Percentiles rank a stretch among this genome's conserved stretches.
Evolutionary conservation across 2,329 filamentous ascomycete genomes (phyloP).

Genomic region (Colletotrichum viniferum): DNA sequence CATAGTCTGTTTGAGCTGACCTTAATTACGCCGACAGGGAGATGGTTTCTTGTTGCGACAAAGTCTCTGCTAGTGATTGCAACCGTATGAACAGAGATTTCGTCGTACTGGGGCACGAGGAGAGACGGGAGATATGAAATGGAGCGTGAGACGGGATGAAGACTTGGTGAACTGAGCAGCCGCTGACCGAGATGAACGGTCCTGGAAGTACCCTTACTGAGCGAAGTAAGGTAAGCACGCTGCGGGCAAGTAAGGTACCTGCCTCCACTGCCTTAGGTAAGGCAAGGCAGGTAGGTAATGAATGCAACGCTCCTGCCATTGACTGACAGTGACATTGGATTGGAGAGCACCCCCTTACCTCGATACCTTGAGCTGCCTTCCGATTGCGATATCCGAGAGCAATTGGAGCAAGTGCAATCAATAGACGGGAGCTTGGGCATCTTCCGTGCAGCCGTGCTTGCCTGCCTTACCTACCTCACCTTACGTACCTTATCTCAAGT

Average conservation of each 20-base stretch:
- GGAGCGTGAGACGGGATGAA: background rate
- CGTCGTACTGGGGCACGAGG: background rate
- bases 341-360: background rate
- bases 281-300: background rate
- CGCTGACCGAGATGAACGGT: background rate
- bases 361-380: background rate
- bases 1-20: background rate
- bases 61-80: background rate
- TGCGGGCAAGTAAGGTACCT: background rate
- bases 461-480: background rate
- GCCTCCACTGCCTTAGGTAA: background rate
- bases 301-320: background rate
- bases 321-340: background rate
- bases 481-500: background rate
- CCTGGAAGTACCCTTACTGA: background rate
- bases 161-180: background rate
- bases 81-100: background rate
- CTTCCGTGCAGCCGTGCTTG: background rate
- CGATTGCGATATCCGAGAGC: background rate
- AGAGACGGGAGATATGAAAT: background rate
- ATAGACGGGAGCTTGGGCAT: background rate
- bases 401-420: background rate
- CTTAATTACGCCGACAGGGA: constrained; percentile 5
- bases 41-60: constrained; percentile 14
- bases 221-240: background rate